Evolutionary conservation across 179 eudicot genomes (phyloP).

Genomic region (Beta lomatogona): DNA sequence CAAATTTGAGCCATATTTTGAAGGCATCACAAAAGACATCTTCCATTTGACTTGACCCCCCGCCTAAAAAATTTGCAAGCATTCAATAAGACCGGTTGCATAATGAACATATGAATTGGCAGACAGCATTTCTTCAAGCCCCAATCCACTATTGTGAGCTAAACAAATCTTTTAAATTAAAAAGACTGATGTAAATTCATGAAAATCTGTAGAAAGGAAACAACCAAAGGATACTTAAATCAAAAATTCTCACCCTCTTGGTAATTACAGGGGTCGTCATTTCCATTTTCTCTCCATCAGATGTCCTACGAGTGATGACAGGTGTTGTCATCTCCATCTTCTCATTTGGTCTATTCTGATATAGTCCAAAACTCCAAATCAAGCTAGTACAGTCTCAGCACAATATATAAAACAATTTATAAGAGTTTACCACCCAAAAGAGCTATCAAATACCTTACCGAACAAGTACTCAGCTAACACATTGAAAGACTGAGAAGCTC

Average conservation of each 20-base stretch:
- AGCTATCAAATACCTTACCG: slow-evolving; percentile 79
- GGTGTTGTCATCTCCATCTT: slow-evolving; percentile 99
- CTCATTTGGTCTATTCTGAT: slow-evolving; percentile 68
- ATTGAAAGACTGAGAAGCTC: slow-evolving; percentile 91
- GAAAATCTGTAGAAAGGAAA: not conserved
- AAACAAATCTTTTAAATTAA: not conserved
- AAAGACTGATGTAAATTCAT: not conserved
- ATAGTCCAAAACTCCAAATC: slow-evolving; percentile 8
- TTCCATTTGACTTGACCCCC: slow-evolving; percentile 65
- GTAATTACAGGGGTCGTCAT: slow-evolving; percentile 98
- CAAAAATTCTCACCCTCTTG: slow-evolving; percentile 42
- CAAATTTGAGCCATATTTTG: slow-evolving; percentile 81
- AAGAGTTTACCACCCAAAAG: not conserved
- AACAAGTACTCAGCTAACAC: slow-evolving; percentile 88
- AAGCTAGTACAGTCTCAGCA: slow-evolving; percentile 17
- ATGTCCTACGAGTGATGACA: slow-evolving; percentile 69
- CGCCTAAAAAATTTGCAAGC: slow-evolving; percentile 35
- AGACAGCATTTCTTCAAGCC: not conserved
- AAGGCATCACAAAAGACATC: slow-evolving; percentile 97
- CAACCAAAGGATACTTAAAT: not conserved
- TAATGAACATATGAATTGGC: not conserved
- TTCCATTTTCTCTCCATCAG: slow-evolving; percentile 84
- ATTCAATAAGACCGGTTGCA: slow-evolving; percentile 7
- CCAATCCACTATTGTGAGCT: not conserved
- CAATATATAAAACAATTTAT: not conserved